Evolutionary conservation across 345 rosid species (phyloP).

Genomic region (Brassica nigra): DNA sequence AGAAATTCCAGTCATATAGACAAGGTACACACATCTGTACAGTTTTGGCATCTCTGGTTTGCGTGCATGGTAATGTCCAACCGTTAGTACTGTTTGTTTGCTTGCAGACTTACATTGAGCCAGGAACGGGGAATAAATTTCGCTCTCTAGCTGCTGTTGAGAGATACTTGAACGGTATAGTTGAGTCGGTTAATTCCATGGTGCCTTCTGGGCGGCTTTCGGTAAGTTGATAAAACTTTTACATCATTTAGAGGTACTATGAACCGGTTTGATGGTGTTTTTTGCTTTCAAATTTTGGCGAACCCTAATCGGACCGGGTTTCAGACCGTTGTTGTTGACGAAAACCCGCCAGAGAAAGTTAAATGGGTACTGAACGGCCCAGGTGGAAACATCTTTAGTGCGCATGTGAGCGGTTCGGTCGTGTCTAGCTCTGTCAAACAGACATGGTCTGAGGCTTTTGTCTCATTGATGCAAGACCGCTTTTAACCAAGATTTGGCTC

Average conservation of each 20-base stretch:
- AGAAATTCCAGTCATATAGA: constrained; percentile 19
- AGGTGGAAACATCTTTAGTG: constrained; percentile 46
- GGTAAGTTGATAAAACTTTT: constrained; percentile 18
- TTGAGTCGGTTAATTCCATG: constrained; percentile 6
- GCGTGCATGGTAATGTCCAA: too few relatives aligned
- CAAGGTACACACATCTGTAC: constrained; percentile 19
- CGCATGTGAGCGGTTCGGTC: constrained; percentile 42
- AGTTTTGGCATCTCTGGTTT: too few relatives aligned
- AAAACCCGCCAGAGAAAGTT: constrained; percentile 46
- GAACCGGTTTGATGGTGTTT: neutral
- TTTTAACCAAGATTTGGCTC: constrained; percentile 16
- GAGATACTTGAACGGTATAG: constrained; percentile 39
- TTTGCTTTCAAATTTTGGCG: neutral
- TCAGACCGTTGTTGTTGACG: constrained; percentile 21
- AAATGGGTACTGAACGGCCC: constrained; percentile 66
- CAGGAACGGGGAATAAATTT: constrained; percentile 50
- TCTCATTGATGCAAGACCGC: constrained; percentile 37
- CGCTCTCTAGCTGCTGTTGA: constrained; percentile 54
- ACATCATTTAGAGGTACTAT: neutral
- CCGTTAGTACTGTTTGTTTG: neutral
- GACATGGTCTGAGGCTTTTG: constrained; percentile 56
- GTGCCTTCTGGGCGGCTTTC: constrained; percentile 2
- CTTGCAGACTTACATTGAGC: constrained; percentile 56
- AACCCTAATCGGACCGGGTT: neutral
- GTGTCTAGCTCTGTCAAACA: constrained; percentile 49